phyloP scores from a whole-genome alignment of 441 rosid genomes.

The Pelargonium cotyledonis region DNA sequence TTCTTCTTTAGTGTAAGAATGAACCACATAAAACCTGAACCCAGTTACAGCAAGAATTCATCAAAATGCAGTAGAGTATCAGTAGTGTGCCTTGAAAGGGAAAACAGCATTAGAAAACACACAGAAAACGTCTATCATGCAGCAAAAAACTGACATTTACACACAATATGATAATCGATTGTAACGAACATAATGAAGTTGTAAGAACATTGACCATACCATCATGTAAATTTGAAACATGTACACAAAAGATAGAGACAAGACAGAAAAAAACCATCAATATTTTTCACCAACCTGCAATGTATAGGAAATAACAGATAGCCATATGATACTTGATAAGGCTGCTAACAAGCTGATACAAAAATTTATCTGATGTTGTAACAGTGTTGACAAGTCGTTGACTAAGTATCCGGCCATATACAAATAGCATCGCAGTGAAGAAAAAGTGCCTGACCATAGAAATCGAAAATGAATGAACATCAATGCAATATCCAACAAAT shows the following conservation, averaged over 20 bases:
- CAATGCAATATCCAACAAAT: not conserved
- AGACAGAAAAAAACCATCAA: not conserved
- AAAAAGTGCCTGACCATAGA: slow-evolving; percentile 69
- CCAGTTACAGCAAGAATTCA: too few species aligned
- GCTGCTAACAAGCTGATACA: slow-evolving; percentile 58
- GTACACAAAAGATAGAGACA: too few species aligned
- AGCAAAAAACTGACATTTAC: not conserved
- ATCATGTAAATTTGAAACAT: not conserved
- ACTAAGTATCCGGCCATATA: slow-evolving; percentile 82
- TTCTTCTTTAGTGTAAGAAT: slow-evolving; percentile 79
- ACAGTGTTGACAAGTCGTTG: slow-evolving; percentile 74
- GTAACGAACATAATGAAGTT: not conserved
- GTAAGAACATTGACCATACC: not conserved
- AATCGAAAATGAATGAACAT: slow-evolving; percentile 12
- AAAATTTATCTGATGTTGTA: slow-evolving; percentile 52
- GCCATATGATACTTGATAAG: slow-evolving; percentile 80
- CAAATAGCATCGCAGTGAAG: slow-evolving; percentile 86
- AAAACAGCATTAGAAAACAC: not conserved
- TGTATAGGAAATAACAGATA: slow-evolving; percentile 69
- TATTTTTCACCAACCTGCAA: slow-evolving; percentile 52
- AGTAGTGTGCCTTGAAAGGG: not conserved
- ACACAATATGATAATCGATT: not conserved
- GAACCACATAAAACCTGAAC: slow-evolving; percentile 81
- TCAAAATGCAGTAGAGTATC: not conserved
- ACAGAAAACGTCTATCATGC: not conserved